Percentiles rank a stretch among this genome's conserved stretches.
phyloP scores from a whole-genome alignment of 306 rosid genomes.

The Malus domestica region ASM211411v1 NC_041792.1:28913907-28914406 shows the following conservation, averaged over 20 bases:
- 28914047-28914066: background rate
- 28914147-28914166: background rate
- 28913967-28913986: background rate
- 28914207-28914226: background rate
- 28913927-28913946: background rate
- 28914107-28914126: background rate
- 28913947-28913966: background rate
- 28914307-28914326: conserved; percentile 65
- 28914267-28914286: background rate
- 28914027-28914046: background rate
- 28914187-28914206: background rate
- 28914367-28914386: conserved; percentile 33
- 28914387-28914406: conserved; percentile 29
- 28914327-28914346: conserved; percentile 71
- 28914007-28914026: background rate
- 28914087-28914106: background rate
- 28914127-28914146: background rate
- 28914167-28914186: background rate
- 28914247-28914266: background rate
- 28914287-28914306: conserved; percentile 21
- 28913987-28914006: background rate
- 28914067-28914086: background rate
- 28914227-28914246: background rate
- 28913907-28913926: background rate
- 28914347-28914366: conserved; percentile 49